Percentiles rank a stretch among this genome's conserved stretches.
Evolutionary conservation across 169 alveolate species (phyloP).

Genomic region (Eimeria zaria): DNA sequence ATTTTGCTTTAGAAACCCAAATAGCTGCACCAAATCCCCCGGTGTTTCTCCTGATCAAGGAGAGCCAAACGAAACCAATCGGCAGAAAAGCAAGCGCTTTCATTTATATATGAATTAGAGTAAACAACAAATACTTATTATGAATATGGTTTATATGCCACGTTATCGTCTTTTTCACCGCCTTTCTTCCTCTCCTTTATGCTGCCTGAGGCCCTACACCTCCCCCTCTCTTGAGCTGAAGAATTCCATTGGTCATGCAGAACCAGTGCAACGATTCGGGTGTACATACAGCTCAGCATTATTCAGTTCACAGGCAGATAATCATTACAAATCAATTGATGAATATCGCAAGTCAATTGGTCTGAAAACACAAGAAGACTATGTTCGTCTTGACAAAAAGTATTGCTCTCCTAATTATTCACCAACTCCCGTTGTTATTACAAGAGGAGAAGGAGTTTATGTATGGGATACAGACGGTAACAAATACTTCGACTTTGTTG

Average conservation of each 20-base stretch:
- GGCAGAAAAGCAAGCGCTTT: too few relatives aligned
- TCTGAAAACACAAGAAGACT: conserved; percentile 34
- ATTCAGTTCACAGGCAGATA: not conserved
- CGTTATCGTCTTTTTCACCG: not conserved
- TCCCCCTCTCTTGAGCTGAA: not conserved
- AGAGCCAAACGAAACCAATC: too few relatives aligned
- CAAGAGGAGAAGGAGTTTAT: conserved; percentile 90
- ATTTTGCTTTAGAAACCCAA: not conserved
- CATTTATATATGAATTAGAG: not conserved
- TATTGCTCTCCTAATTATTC: conserved; percentile 95
- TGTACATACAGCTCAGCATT: not conserved
- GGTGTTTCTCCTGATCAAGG: too few relatives aligned
- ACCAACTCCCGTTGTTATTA: conserved; percentile 95
- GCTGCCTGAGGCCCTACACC: not conserved
- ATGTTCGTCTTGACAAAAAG: conserved; percentile 87
- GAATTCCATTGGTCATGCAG: not conserved
- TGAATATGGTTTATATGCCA: not conserved
- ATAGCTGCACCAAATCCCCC: not conserved
- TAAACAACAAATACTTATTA: not conserved
- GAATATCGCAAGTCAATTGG: conserved; percentile 36
- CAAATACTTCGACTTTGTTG: conserved; percentile 94
- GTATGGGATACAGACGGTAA: conserved; percentile 94
- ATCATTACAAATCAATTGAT: conserved; percentile 1
- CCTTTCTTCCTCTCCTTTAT: not conserved
- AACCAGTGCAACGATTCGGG: not conserved